Percentiles rank a stretch among this genome's conserved stretches.
Evolutionary conservation across 768 basidiomycete genomes (phyloP).

Genomic region (Rhodotorula toruloides): DNA sequence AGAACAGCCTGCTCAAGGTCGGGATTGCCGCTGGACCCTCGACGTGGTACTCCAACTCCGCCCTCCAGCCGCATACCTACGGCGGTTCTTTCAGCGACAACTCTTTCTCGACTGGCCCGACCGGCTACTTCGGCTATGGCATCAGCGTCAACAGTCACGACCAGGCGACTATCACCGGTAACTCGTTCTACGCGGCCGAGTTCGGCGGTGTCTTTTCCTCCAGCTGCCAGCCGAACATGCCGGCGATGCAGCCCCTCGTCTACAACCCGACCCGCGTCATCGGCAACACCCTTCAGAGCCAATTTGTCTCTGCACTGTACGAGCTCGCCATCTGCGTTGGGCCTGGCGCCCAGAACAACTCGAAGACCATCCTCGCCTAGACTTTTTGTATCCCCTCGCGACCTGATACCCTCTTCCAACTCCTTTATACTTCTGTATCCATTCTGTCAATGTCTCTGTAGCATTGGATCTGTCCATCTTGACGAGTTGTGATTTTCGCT

Average conservation of each 20-base stretch:
- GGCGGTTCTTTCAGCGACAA: conserved; percentile 37
- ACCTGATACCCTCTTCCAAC: not conserved
- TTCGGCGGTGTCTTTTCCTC: conserved; percentile 31
- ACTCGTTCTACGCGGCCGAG: conserved; percentile 33
- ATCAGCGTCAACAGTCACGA: conserved; percentile 34
- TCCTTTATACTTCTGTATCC: not conserved
- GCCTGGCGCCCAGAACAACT: not conserved
- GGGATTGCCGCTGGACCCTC: conserved; percentile 41
- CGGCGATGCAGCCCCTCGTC: conserved; percentile 15
- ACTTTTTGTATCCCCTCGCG: not conserved
- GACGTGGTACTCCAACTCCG: conserved; percentile 29
- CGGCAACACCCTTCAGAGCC: conserved; percentile 14
- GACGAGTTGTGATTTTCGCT: not conserved
- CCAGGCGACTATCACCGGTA: conserved; percentile 27
- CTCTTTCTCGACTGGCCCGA: conserved; percentile 27
- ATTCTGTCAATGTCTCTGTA: not conserved
- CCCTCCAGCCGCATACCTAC: not conserved
- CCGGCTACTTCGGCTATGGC: conserved; percentile 40
- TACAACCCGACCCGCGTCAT: conserved; percentile 10
- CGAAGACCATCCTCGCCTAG: not conserved
- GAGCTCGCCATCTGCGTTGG: conserved; percentile 21
- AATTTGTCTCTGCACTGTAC: conserved; percentile 7
- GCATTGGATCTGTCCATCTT: not conserved
- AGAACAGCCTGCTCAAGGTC: conserved; percentile 38
- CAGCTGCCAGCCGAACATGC: conserved; percentile 10